Evolutionary conservation across 2,329 filamentous ascomycete species (phyloP).

Genomic region (Sporothrix protearum): DNA sequence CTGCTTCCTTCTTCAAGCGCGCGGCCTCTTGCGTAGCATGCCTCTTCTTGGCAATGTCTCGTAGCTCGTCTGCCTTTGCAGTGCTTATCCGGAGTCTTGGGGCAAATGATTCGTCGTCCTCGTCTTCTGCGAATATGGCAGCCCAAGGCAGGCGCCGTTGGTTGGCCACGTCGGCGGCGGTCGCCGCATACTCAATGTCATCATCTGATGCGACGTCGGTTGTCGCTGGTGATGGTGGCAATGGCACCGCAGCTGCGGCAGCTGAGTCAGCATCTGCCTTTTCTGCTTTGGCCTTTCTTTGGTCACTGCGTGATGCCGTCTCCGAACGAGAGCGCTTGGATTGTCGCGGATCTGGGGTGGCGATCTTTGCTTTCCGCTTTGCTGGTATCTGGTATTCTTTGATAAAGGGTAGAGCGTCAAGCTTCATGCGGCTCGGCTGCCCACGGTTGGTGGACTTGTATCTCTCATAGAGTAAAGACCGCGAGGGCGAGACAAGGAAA

Average conservation of each 20-base stretch:
- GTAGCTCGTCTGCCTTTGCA: slow-evolving; percentile 32
- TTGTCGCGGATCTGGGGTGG: not conserved
- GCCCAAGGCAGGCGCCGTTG: slow-evolving; percentile 20
- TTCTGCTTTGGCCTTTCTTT: slow-evolving; percentile 6
- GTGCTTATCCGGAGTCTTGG: slow-evolving; percentile 30
- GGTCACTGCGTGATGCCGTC: not conserved
- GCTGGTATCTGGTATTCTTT: slow-evolving; percentile 20
- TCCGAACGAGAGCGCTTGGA: slow-evolving; percentile 23
- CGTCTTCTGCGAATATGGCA: slow-evolving; percentile 19
- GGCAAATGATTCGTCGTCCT: slow-evolving; percentile 1
- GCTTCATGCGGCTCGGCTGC: not conserved
- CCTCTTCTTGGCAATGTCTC: slow-evolving; percentile 25
- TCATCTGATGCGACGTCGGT: slow-evolving; percentile 25
- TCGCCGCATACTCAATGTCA: not conserved
- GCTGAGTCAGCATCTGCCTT: slow-evolving; percentile 11
- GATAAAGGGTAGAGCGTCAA: not conserved
- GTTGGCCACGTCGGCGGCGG: not conserved
- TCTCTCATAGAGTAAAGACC: slow-evolving; percentile 19
- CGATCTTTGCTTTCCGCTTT: slow-evolving; percentile 23
- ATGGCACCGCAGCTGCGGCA: slow-evolving; percentile 15
- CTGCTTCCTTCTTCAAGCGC: slow-evolving; percentile 28
- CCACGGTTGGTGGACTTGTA: slow-evolving; percentile 6
- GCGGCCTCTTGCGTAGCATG: slow-evolving; percentile 29
- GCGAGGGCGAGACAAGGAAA: slow-evolving; percentile 21
- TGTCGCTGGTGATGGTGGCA: slow-evolving; percentile 26